These are phyloP conservation scores for Morella rubra DNA, from an alignment of 306 rosid species.

Conservation along the genomic window DNA sequence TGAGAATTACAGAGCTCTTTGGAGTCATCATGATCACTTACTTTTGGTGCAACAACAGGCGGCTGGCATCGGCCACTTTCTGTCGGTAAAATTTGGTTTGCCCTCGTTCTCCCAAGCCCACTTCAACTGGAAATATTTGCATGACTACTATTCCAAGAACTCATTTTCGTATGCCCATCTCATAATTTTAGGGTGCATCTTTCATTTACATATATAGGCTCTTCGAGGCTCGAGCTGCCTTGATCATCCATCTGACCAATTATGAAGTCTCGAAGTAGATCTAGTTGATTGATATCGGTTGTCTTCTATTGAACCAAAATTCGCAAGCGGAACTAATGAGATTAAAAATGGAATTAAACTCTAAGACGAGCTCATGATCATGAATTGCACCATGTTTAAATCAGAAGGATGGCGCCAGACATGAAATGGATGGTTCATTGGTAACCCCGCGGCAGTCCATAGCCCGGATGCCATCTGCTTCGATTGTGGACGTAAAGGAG, in stretches of 20 bases:
- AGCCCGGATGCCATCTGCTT: background rate
- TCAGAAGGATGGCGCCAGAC: conserved; percentile 18
- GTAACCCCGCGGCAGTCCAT: conserved; percentile 24
- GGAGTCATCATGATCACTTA: conserved; percentile 19
- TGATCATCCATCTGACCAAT: too few species aligned
- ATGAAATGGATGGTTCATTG: conserved; percentile 20
- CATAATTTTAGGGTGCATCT: too few species aligned
- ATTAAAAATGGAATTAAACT: background rate
- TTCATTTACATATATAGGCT: too few species aligned
- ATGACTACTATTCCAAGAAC: too few species aligned
- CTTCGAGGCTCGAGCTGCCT: too few species aligned
- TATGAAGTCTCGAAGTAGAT: too few species aligned
- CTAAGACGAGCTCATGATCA: background rate
- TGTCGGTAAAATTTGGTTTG: conserved; percentile 36
- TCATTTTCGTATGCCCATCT: too few species aligned
- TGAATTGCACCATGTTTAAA: background rate
- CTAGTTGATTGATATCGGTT: too few species aligned
- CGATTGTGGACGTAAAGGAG: conserved; percentile 27
- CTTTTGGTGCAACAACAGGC: conserved; percentile 25
- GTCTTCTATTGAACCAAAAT: background rate
- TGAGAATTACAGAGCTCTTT: conserved; percentile 35
- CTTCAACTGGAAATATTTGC: too few species aligned
- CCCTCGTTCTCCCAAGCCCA: too few species aligned
- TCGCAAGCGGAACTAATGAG: background rate
- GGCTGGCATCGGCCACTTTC: background rate